phyloP scores from a whole-genome alignment of 768 basidiomycete genomes.

The Tylopilus plumbeoviolaceoides region DNA sequence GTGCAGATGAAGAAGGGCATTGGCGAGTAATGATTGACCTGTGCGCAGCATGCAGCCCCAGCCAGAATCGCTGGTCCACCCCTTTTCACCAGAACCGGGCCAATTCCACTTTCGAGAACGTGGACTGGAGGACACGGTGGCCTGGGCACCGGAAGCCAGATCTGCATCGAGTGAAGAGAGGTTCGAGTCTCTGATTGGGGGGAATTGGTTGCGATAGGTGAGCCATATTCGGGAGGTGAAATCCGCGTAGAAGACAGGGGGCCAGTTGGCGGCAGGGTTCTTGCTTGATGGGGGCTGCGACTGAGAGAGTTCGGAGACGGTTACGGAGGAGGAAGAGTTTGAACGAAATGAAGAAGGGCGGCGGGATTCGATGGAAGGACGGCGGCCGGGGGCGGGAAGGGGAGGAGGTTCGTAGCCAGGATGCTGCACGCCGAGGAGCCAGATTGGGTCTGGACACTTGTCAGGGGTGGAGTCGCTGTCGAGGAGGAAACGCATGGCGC shows the following conservation, averaged over 20 bases:
- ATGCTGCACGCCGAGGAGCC: constrained; percentile 84
- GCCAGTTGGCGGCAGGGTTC: constrained; percentile 52
- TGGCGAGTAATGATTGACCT: constrained; percentile 80
- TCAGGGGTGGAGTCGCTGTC: constrained; percentile 88
- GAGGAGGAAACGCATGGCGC: constrained; percentile 84
- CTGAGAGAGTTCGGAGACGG: constrained; percentile 33
- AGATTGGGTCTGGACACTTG: constrained; percentile 77
- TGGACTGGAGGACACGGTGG: constrained; percentile 39
- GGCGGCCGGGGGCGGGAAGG: constrained; percentile 28
- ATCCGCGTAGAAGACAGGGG: constrained; percentile 80
- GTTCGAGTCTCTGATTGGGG: constrained; percentile 68
- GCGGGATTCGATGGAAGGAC: constrained; percentile 40
- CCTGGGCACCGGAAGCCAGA: constrained; percentile 26
- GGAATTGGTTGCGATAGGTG: constrained; percentile 86
- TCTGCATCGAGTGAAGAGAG: constrained; percentile 41
- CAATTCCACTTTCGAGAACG: constrained; percentile 59
- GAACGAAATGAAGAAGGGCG: constrained; percentile 43
- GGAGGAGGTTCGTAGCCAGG: constrained; percentile 59
- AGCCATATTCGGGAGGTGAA: constrained; percentile 88
- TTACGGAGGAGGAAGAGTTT: constrained; percentile 38
- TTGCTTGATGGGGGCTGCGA: constrained; percentile 33
- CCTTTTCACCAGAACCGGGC: constrained; percentile 62
- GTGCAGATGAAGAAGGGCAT: constrained; percentile 71
- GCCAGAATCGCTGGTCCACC: constrained; percentile 80
- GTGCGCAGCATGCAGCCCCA: constrained; percentile 94